Evolutionary conservation across 768 basidiomycete species (phyloP), one percentile per base, ranked within the genome.

Genomic region (Russula compacta): DNA sequence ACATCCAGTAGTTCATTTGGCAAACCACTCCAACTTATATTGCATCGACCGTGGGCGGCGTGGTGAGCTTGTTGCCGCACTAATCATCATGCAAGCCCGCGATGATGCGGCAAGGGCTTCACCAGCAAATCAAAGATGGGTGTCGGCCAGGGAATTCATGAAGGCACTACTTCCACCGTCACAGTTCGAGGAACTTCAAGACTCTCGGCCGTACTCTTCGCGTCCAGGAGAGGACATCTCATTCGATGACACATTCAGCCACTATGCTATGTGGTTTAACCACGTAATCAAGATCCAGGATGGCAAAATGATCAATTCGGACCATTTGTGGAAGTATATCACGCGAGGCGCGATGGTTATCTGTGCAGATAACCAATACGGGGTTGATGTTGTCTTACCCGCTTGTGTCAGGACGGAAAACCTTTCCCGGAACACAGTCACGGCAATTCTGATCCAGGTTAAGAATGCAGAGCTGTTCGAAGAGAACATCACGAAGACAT

Each of bases 401-500:
- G 21, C 24, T 15, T 53, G 51, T 53, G 0, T 21, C 14, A 24
- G 14, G 51, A 14, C 15, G 3, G 17, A 3, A 7, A 8, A n/a
- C 4, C 51, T 53, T 5, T 21, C 21, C 4, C 32, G 33, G 1
- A 0, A 19, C 1, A 11, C 32, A 1, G 24, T 39, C 24, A 40
- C 51, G 2, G 51, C 51, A 0, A 40, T 53, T 2, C 7, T n/a
- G 14, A 53, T 53, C 1, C 51, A 53, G 5, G 51, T 53, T 0
- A 39, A 53, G 7, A 24, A 53, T 9, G 6, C 15, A 1, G 8
- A 9, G 1, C 7, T 0, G 3, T 49, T 2, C 15, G 7, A n/a
- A 7, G 7, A 9, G 1, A 1, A 21, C 0, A 2, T 32, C 8
- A 4, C 29, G 4, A 3, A 8, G 0, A 14, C 0, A 0, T 17